A percentile compares a stretch with the other conserved stretches of the same genome.
Evolutionary conservation across 2,329 filamentous ascomycete species (phyloP).

Genomic region (Talaromyces sp.): DNA sequence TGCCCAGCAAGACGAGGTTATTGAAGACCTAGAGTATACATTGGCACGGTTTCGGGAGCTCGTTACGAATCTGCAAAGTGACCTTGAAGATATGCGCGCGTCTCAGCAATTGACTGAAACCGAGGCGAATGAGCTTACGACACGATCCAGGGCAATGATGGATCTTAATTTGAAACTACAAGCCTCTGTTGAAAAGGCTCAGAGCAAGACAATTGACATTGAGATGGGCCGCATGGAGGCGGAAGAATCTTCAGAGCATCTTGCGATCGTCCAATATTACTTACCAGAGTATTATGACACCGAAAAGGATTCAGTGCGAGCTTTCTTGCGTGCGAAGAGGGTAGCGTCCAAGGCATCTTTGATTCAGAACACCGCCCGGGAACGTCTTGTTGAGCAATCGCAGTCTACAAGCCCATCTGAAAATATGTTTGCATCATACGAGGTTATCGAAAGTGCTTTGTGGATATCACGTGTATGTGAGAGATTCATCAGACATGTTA

Average conservation of each 20-base stretch:
- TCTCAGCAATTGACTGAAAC: conserved; percentile 89
- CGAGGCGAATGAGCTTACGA: conserved; percentile 85
- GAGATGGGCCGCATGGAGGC: conserved; percentile 83
- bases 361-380: conserved; percentile 72
- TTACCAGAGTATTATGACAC: conserved; percentile 76
- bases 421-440: conserved; percentile 73
- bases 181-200: conserved; percentile 81
- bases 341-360: conserved; percentile 83
- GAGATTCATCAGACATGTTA: conserved; percentile 77
- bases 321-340: conserved; percentile 81
- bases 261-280: conserved; percentile 85
- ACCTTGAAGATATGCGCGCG: conserved; percentile 86
- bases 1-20: conserved; percentile 69
- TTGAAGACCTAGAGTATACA: conserved; percentile 88
- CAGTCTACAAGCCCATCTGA: conserved; percentile 65
- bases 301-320: conserved; percentile 81
- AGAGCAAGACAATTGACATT: conserved; percentile 89
- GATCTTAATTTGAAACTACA: conserved; percentile 94
- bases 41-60: conserved; percentile 84
- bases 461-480: conserved; percentile 81
- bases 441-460: conserved; percentile 77
- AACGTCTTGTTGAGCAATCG: conserved; percentile 66
- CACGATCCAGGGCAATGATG: conserved; percentile 88
- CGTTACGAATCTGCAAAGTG: conserved; percentile 76
- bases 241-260: conserved; percentile 80